Evolutionary conservation across 139 green algal genomes (phyloP), one percentile per base, ranked within the genome.

Genomic region (Picochlorum sp.): DNA sequence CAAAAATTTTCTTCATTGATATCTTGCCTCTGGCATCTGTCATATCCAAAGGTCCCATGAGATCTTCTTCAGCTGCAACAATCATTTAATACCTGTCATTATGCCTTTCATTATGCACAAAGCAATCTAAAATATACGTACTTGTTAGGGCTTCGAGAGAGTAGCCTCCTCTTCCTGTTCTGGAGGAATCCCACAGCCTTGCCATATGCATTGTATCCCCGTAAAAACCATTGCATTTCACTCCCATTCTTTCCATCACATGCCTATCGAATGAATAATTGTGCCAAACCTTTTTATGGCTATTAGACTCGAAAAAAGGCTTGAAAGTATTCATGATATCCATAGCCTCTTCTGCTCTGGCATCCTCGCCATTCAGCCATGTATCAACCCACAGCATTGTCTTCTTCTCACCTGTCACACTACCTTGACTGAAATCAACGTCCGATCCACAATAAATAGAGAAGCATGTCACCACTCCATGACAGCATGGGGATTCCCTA

Each of bases 151-250:
- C 72, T 59, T 89, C 89, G 41, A 96, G 81, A 10, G 73, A 84
- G 72, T 96, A 96, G 2, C 77, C 81, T 5, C 77, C 82, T 51
- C 81, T 81, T 23, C 64, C 69, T 59, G 69, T 80, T 20, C 92
- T 77, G 0, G 71, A 83, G 8, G 86, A 82, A 56, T 98, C 87
- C 60, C 77, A 87, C 62, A 98, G 76, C 21, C 93, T 80, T n/a
- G 93, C 91, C 92, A 98, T 96, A 85, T 98, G 93, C 81, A 98
- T 89, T 1, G 93, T 98, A 81, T 98, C 93, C 2, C 70, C 92
- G 23, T 24, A 73, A 72, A 98, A 96, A 41, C 91, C 92, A 8
- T 24, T 51, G 45, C 78, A 60, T 26, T 62, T 24, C 24, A 89
- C 45, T 10, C 56, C 60, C n/a, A 55, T 63, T 68, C 61, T 65